Base-by-base conservation (phyloP, 306 rosid genomes). In the Phaseolus lunatus region DNA sequence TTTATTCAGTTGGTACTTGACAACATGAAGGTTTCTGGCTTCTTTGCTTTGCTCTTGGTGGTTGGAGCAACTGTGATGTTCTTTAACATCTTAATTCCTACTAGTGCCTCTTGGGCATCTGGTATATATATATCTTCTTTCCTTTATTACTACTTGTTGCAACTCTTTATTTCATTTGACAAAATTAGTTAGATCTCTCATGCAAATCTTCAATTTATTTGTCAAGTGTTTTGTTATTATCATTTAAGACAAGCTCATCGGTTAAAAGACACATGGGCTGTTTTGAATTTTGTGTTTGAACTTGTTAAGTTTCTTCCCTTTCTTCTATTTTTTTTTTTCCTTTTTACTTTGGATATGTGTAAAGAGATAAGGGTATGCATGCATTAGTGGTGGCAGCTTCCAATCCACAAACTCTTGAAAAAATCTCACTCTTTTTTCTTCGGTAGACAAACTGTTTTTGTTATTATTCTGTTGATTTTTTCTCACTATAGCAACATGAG, bases 1-100 rank as follows among this genome's bases (percentile, higher is more conserved):
- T 11, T 49, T 37, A 5, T 13, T 31, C 11, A 44, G 68, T 65
- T 59, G 50, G 65, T 33, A 19, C 22, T 53, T 54, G 64, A 59
- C 80, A 19, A 52, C 31, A 93, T 89, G 98, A 92, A 89, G 88
- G 54, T 73, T 86, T 87, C 92, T 78, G 83, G 80, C n/a, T 67
- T 83, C 20, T 86, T 82, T 85, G 81, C 72, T 79, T 65, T 89
- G 69, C 58, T 86, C 50, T 72, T 89, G 70, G 24, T 78, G 76
- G 67, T 82, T 49, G 87, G 69, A 26, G 33, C 82, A 24, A 61
- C 74, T 79, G 71, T 81, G 24, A 11, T 67, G 58, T 54, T 83
- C 81, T 72, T 86, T 63, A 20, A 54, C 85, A 64, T 83, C 82
- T 53, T 81, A 14, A 23, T 75, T 72, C 31, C 50, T 81, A 65